Conservation (phyloP, 139 green algal species). For the Picochlorum costavermella region DNA sequence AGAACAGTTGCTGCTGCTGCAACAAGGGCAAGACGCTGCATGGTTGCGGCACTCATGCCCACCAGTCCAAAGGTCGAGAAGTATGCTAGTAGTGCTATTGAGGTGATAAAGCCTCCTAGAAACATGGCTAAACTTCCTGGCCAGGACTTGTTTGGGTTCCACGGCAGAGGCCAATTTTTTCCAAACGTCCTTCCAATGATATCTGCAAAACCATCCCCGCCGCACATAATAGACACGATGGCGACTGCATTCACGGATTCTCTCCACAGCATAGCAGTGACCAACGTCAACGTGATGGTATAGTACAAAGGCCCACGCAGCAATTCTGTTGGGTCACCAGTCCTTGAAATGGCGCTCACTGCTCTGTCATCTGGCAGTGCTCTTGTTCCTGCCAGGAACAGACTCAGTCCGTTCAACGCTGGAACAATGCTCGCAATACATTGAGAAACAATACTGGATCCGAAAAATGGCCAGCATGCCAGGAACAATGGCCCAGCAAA, state of each 20-base stretch:
- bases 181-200: constrained; percentile 77
- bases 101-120: constrained; percentile 12
- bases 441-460: constrained; percentile 17
- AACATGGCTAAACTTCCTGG: constrained; percentile 84
- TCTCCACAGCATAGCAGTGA: constrained; percentile 73
- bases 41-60: background rate
- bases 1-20: constrained; percentile 51
- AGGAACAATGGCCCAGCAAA: constrained; percentile 76
- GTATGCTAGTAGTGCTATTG: background rate
- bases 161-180: constrained; percentile 56
- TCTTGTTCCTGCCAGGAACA: constrained; percentile 49
- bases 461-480: constrained; percentile 80
- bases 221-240: constrained; percentile 75
- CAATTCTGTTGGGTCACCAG: constrained; percentile 21
- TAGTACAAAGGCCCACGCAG: constrained; percentile 79
- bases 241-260: constrained; percentile 40
- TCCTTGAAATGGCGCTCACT: constrained; percentile 64
- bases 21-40: constrained; percentile 30
- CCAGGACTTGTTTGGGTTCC: constrained; percentile 78
- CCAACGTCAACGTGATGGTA: constrained; percentile 54
- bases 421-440: constrained; percentile 6
- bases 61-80: constrained; percentile 3
- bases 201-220: constrained; percentile 85
- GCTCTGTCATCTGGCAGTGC: constrained; percentile 49
- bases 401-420: constrained; percentile 3